These are phyloP conservation scores for Cordyceps tenuipes DNA, from an alignment of 2,329 filamentous ascomycete genomes.

Conservation along the genomic window DNA sequence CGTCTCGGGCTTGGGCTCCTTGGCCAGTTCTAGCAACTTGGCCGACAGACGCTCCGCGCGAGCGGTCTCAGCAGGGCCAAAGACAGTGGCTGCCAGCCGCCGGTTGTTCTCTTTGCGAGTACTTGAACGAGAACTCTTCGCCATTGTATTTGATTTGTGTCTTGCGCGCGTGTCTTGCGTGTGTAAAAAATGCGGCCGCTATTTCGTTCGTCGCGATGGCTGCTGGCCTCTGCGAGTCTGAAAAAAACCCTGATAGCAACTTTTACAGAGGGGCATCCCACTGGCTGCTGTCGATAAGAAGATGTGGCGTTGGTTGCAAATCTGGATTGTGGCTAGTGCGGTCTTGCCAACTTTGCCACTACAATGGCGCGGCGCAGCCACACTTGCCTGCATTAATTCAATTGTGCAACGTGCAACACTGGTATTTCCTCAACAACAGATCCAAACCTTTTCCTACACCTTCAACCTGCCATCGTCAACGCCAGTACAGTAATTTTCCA, in stretches of 20 bases:
- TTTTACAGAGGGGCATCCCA: slow-evolving; percentile 10
- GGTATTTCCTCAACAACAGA: neutral
- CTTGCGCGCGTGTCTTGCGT: neutral
- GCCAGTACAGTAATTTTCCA: neutral
- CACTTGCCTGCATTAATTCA: slow-evolving; percentile 1
- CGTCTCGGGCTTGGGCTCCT: slow-evolving; percentile 61
- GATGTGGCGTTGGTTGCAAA: neutral
- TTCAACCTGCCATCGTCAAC: slow-evolving; percentile 5
- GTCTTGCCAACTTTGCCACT: neutral
- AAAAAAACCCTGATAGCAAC: slow-evolving; percentile 10
- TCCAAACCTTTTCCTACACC: neutral
- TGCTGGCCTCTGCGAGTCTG: neutral
- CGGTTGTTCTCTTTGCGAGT: slow-evolving; percentile 75
- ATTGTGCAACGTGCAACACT: neutral
- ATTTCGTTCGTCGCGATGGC: neutral
- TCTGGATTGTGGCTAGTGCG: neutral
- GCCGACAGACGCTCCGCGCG: slow-evolving; percentile 76
- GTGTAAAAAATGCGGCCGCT: neutral
- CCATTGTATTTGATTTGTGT: slow-evolving; percentile 52
- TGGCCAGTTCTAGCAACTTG: slow-evolving; percentile 73
- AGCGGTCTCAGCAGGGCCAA: slow-evolving; percentile 72
- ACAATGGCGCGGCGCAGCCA: neutral
- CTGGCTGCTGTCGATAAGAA: slow-evolving; percentile 2
- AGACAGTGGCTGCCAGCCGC: slow-evolving; percentile 71
- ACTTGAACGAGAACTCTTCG: slow-evolving; percentile 76